Percentiles rank a stretch among this genome's conserved stretches.
phyloP scores from a whole-genome alignment of 345 rosid species.

The Eucalyptus sp. region DNA sequence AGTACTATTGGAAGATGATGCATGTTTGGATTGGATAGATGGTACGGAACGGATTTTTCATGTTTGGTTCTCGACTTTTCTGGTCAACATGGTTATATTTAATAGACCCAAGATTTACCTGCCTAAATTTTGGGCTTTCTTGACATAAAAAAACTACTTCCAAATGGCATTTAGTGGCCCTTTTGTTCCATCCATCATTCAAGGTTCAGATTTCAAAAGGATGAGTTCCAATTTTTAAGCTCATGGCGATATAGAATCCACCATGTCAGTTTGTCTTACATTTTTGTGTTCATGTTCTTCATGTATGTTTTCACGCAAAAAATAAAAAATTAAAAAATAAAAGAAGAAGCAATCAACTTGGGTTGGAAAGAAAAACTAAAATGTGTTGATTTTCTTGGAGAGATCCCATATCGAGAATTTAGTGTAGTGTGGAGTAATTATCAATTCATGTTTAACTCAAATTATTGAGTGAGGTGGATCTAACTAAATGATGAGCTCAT shows the following conservation, averaged over 20 bases:
- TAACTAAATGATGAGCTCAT: background rate
- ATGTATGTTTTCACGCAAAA: background rate
- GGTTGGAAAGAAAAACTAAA: background rate
- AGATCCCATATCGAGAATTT: background rate
- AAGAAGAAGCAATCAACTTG: background rate
- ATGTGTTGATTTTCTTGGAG: background rate
- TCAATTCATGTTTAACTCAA: background rate
- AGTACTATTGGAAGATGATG: background rate
- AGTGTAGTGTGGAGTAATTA: background rate
- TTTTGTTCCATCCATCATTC: background rate
- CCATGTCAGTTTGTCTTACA: background rate
- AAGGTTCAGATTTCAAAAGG: background rate
- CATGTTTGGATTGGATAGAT: background rate
- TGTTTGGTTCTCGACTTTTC: background rate
- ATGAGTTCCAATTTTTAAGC: background rate
- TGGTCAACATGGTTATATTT: background rate
- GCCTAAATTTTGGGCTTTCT: background rate
- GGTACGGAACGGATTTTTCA: background rate
- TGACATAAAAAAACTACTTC: background rate
- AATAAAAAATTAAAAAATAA: fast-evolving
- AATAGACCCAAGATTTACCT: background rate
- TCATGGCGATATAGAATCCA: background rate
- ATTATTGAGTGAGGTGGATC: background rate
- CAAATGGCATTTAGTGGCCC: background rate
- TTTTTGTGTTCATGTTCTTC: background rate